A percentile compares a stretch with the other conserved stretches of the same genome.
Evolutionary conservation across 164 flowering plant species (phyloP).

Genomic region (Protea cynaroides): DNA sequence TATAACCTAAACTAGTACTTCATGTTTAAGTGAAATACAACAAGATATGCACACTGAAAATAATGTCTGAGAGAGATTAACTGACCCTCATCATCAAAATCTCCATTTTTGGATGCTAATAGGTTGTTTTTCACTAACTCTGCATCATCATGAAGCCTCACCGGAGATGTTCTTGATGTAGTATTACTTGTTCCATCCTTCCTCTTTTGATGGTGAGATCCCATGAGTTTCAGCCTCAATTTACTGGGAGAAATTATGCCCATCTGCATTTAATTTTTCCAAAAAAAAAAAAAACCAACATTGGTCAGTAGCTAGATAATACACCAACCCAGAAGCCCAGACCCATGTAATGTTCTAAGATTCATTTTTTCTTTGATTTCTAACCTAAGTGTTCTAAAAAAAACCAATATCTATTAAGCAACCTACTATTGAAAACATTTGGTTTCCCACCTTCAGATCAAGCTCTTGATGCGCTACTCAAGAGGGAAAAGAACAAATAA

Average conservation of each 20-base stretch:
- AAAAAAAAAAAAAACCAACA: too few relatives aligned
- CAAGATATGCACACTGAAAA: too few relatives aligned
- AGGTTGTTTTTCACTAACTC: slow-evolving; percentile 65
- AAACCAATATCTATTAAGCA: not conserved
- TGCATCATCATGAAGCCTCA: slow-evolving; percentile 51
- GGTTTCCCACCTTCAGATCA: not conserved
- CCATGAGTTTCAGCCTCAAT: slow-evolving; percentile 81
- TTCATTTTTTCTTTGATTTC: not conserved
- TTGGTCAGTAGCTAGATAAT: not conserved
- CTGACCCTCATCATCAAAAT: slow-evolving; percentile 43
- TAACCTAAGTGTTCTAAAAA: not conserved
- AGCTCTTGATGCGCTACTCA: not conserved
- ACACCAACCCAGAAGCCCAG: not conserved
- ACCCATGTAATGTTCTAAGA: not conserved
- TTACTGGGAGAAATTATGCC: slow-evolving; percentile 94
- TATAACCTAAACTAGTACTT: too few relatives aligned
- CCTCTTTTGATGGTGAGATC: slow-evolving; percentile 47
- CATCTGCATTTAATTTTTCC: slow-evolving; percentile 40
- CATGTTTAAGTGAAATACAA: too few relatives aligned
- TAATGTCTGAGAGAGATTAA: too few relatives aligned
- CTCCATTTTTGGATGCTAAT: slow-evolving; percentile 37
- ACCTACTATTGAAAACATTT: not conserved
- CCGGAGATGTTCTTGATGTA: slow-evolving; percentile 86
- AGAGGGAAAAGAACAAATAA: too few relatives aligned
- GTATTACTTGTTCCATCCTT: slow-evolving; percentile 61